Percentiles rank a stretch among this genome's conserved stretches.
phyloP scores from a whole-genome alignment of 345 rosid genomes.

The Eucalyptus fibrosa region DNA sequence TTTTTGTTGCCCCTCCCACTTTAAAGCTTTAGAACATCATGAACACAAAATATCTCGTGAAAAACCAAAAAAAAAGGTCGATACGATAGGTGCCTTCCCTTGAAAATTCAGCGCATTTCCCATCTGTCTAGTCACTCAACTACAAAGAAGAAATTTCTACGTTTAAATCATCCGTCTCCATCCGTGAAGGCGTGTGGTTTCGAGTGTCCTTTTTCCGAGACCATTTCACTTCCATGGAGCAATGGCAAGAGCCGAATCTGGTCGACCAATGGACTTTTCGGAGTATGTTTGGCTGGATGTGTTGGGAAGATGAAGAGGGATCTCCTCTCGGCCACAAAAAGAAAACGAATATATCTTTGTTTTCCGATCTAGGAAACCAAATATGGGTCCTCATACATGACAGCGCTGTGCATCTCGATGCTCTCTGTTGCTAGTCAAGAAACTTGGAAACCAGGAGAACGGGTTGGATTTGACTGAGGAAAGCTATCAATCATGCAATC shows the following conservation, averaged over 20 bases:
- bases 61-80: background rate
- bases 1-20: background rate
- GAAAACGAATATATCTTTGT: background rate
- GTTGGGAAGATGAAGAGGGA: background rate
- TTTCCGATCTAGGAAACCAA: background rate
- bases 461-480: background rate
- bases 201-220: background rate
- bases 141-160: background rate
- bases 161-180: background rate
- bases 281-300: background rate
- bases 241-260: background rate
- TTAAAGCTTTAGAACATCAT: background rate
- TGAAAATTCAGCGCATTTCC: background rate
- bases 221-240: background rate
- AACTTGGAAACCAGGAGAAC: background rate
- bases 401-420: background rate
- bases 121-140: background rate
- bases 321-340: background rate
- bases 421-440: background rate
- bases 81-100: background rate
- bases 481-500: background rate
- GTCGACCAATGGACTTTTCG: background rate
- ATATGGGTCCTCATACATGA: background rate
- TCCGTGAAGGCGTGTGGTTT: background rate
- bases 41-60: background rate